Evolutionary conservation across 225 moss, liverwort and hornwort genomes (phyloP).

Genomic region (Asterella californica): DNA sequence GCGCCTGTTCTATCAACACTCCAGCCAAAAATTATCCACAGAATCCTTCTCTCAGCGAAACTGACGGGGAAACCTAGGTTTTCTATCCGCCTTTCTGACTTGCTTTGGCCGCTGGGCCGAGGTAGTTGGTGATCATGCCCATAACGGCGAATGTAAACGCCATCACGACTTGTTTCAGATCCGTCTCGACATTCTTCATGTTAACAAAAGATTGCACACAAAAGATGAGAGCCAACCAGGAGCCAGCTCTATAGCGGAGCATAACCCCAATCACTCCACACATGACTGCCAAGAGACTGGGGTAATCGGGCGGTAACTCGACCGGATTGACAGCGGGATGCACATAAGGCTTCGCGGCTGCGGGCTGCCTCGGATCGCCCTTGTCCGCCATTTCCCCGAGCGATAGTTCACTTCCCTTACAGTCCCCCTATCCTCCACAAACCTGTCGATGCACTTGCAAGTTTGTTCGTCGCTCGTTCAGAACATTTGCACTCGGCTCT

Average conservation of each 20-base stretch:
- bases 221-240: constrained; percentile 85
- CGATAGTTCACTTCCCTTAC: no score
- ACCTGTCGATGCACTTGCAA: no score
- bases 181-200: constrained; percentile 85
- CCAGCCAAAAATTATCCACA: background rate
- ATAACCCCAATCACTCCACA: constrained; percentile 84
- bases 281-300: constrained; percentile 73
- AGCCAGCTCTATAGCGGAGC: constrained; percentile 70
- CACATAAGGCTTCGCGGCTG: constrained; percentile 57
- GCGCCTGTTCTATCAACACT: background rate
- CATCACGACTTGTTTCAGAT: constrained; percentile 94
- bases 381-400: constrained; percentile 1
- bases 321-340: constrained; percentile 49
- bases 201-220: constrained; percentile 73
- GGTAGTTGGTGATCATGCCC: constrained; percentile 80
- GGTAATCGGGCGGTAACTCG: constrained; percentile 81
- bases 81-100: background rate
- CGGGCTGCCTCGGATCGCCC: constrained; percentile 74
- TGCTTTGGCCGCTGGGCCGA: constrained; percentile 48
- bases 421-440: no score
- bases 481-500: no score
- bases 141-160: constrained; percentile 87
- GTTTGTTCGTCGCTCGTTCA: no score
- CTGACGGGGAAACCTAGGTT: background rate
- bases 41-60: background rate